These are phyloP conservation scores for Aquilaria agallochum DNA, from an alignment of 441 rosid genomes.

Conservation along the genomic window DNA sequence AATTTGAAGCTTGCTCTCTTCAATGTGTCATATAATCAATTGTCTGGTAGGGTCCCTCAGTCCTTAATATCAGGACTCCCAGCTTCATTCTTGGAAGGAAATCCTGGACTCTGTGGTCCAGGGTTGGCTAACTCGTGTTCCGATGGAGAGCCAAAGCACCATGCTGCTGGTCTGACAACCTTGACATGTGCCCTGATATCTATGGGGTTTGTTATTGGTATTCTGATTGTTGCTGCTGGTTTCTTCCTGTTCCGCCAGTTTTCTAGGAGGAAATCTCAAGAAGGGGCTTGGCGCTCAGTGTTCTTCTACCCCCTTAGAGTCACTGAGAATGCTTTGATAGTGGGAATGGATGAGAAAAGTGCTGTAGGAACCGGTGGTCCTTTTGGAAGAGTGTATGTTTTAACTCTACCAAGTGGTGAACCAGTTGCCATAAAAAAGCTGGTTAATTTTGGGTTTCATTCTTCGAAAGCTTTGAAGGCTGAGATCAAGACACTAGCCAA, in stretches of 20 bases:
- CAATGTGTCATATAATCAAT: conserved; percentile 57
- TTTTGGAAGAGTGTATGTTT: conserved; percentile 42
- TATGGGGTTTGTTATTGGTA: conserved; percentile 52
- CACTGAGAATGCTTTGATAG: conserved; percentile 52
- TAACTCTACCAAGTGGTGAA: conserved; percentile 56
- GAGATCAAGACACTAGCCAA: conserved; percentile 63
- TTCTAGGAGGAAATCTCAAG: conserved; percentile 43
- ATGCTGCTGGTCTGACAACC: conserved; percentile 22
- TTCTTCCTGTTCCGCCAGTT: conserved; percentile 38
- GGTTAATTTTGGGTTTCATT: conserved; percentile 36
- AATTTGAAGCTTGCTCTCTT: conserved; percentile 72
- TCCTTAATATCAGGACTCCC: conserved; percentile 66
- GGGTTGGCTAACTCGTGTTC: conserved; percentile 68
- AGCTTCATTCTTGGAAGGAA: conserved; percentile 88
- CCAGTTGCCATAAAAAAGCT: conserved; percentile 54
- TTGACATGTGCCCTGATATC: conserved; percentile 55
- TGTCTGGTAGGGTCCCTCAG: conserved; percentile 59
- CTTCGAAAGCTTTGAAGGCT: conserved; percentile 48
- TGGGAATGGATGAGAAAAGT: conserved; percentile 48
- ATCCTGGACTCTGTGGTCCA: conserved; percentile 80
- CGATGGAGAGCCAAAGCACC: conserved; percentile 26
- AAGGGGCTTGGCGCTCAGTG: conserved; percentile 44
- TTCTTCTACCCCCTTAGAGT: conserved; percentile 57
- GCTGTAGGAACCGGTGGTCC: conserved; percentile 41
- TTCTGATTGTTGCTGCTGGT: conserved; percentile 32